These are phyloP conservation scores for Telopea speciosissima DNA, from an alignment of 177 flowering plant genomes.

Conservation along the genomic window DNA sequence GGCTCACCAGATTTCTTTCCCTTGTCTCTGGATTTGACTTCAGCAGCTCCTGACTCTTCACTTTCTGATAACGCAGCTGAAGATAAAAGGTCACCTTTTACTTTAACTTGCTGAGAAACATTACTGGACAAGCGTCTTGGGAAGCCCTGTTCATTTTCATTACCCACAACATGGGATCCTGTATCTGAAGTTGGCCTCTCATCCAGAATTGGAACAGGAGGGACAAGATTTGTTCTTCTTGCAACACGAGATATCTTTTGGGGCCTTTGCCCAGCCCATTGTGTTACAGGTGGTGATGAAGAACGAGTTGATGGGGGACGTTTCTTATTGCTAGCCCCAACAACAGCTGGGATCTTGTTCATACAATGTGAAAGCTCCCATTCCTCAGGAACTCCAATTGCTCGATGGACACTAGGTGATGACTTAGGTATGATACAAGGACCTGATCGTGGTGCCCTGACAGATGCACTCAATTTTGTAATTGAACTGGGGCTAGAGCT, in stretches of 20 bases:
- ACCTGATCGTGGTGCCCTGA: constrained; percentile 69
- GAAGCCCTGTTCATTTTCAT: constrained; percentile 42
- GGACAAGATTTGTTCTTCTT: constrained; percentile 63
- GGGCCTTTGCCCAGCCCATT: constrained; percentile 79
- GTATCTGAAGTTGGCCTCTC: constrained; percentile 44
- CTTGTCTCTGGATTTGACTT: constrained; percentile 53
- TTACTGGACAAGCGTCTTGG: constrained; percentile 27
- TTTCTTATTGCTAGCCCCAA: constrained; percentile 57
- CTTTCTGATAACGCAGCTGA: constrained; percentile 74
- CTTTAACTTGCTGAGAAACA: constrained; percentile 56
- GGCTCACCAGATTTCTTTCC: constrained; percentile 45
- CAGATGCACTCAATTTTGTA: constrained; percentile 46
- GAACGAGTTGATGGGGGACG: constrained; percentile 36
- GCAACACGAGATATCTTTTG: constrained; percentile 77
- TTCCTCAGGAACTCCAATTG: constrained; percentile 43
- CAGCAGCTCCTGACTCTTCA: constrained; percentile 82
- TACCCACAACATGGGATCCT: constrained; percentile 38
- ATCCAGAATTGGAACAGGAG: constrained; percentile 53
- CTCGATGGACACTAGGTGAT: constrained; percentile 44
- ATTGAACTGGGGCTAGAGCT: constrained; percentile 59
- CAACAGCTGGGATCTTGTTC: constrained; percentile 46
- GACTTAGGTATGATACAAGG: constrained; percentile 45
- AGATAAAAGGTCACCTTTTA: constrained; percentile 48
- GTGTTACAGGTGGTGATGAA: constrained; percentile 40
- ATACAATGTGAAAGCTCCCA: constrained; percentile 62